These are phyloP conservation scores for Pseudonectria buxi DNA, from an alignment of 2,329 filamentous ascomycete species.

Conservation along the genomic window DNA sequence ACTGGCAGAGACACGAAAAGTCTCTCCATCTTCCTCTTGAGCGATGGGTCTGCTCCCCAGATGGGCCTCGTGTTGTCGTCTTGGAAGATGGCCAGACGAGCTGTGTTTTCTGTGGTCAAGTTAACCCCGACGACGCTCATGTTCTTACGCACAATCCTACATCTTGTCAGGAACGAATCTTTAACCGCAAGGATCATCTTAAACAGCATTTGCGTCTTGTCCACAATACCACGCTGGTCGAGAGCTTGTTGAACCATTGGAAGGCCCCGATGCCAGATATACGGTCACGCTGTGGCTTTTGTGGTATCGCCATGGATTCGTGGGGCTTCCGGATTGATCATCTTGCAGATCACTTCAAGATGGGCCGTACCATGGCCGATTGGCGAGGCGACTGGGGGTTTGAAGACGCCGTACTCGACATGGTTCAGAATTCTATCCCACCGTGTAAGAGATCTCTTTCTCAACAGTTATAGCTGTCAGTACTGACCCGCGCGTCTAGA, in stretches of 20 bases:
- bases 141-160: constrained; percentile 32
- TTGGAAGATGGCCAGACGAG: constrained; percentile 32
- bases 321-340: constrained; percentile 34
- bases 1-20: constrained; percentile 45
- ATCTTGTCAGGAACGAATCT: constrained; percentile 43
- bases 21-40: constrained; percentile 39
- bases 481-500: constrained; percentile 1
- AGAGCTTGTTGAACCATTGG: constrained; percentile 39
- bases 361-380: constrained; percentile 34
- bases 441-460: constrained; percentile 24
- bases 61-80: constrained; percentile 30
- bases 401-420: constrained; percentile 26
- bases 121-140: constrained; percentile 26
- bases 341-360: constrained; percentile 36
- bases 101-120: constrained; percentile 33
- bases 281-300: constrained; percentile 36
- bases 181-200: constrained; percentile 38
- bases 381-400: constrained; percentile 40
- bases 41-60: constrained; percentile 38
- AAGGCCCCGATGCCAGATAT: constrained; percentile 28
- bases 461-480: background rate
- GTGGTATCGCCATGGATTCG: constrained; percentile 27
- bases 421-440: constrained; percentile 35
- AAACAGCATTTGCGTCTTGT: constrained; percentile 37
- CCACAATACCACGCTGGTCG: constrained; percentile 33